A percentile compares a stretch with the other conserved stretches of the same genome.
Evolutionary conservation across 1,139 yeast genomes (phyloP).

Genomic region (Pichia sp.): DNA sequence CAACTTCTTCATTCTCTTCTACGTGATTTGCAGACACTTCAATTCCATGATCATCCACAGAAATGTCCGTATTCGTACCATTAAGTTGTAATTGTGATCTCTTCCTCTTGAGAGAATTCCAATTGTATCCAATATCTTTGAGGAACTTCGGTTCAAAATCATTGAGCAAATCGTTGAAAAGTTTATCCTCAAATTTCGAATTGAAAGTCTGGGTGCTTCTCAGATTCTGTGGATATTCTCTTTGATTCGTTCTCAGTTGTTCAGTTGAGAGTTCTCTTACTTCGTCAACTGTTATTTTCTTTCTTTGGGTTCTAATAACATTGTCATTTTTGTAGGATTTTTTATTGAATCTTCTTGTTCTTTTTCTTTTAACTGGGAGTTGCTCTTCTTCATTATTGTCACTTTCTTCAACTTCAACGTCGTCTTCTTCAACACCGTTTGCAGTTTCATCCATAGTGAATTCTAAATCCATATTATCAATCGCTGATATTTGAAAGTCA

Average conservation of each 20-base stretch:
- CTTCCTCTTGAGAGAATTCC: conserved; percentile 13
- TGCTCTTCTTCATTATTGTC: conserved; percentile 5
- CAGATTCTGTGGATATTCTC: conserved; percentile 11
- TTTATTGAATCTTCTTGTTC: conserved; percentile 6
- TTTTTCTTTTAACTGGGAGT: background rate
- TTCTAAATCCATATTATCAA: conserved; percentile 37
- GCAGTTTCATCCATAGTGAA: conserved; percentile 17
- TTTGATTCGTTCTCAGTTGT: conserved; percentile 17
- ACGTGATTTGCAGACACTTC: background rate
- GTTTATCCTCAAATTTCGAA: background rate
- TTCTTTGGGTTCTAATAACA: conserved; percentile 27
- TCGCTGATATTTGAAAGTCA: conserved; percentile 10
- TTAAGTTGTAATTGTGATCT: conserved; percentile 1
- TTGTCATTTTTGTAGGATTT: conserved; percentile 19
- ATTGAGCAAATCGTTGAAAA: background rate
- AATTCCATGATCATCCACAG: background rate
- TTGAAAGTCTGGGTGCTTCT: background rate
- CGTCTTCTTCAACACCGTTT: background rate
- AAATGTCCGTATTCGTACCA: background rate
- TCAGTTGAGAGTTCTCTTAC: conserved; percentile 21
- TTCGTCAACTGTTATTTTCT: conserved; percentile 20
- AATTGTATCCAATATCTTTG: conserved; percentile 7
- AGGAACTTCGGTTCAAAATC: conserved; percentile 8
- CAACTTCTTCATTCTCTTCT: background rate
- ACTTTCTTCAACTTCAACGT: conserved; percentile 6